These are phyloP conservation scores for Fragaria vesca DNA, from an alignment of 306 rosid species.

Conservation along the genomic window DNA sequence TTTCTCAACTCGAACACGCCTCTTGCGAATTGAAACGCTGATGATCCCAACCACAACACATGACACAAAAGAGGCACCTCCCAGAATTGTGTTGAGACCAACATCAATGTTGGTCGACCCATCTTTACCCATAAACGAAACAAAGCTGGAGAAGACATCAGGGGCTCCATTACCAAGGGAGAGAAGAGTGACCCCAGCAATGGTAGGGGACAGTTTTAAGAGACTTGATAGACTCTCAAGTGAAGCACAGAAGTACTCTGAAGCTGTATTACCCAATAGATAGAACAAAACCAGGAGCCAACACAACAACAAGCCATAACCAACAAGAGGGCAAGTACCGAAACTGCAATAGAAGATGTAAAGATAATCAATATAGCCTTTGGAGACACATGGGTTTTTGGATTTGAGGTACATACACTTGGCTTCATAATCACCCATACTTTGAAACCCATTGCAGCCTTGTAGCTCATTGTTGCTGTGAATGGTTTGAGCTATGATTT, in stretches of 20 bases:
- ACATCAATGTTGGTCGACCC: slow-evolving; percentile 38
- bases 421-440: slow-evolving; percentile 31
- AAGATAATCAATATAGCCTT: slow-evolving; percentile 75
- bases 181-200: slow-evolving; percentile 90
- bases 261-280: slow-evolving; percentile 76
- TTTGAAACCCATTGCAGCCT: slow-evolving; percentile 37
- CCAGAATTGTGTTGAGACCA: slow-evolving; percentile 74
- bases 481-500: slow-evolving; percentile 22
- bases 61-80: slow-evolving; percentile 71
- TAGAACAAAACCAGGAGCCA: slow-evolving; percentile 82
- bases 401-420: slow-evolving; percentile 58
- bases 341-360: slow-evolving; percentile 61
- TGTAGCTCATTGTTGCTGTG: slow-evolving; percentile 1
- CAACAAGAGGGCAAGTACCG: slow-evolving; percentile 46
- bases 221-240: slow-evolving; percentile 60
- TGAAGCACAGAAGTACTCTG: slow-evolving; percentile 70
- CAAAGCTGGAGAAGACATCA: slow-evolving; percentile 76
- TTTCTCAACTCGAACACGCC: slow-evolving; percentile 45
- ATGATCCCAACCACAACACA: slow-evolving; percentile 70
- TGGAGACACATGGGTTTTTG: slow-evolving; percentile 44
- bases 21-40: slow-evolving; percentile 45
- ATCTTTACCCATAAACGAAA: slow-evolving; percentile 57
- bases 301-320: slow-evolving; percentile 38
- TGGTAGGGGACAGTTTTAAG: slow-evolving; percentile 68
- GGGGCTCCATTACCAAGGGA: slow-evolving; percentile 92